phyloP scores from a whole-genome alignment of 768 basidiomycete species.

The Leccinum rimulosum region DNA sequence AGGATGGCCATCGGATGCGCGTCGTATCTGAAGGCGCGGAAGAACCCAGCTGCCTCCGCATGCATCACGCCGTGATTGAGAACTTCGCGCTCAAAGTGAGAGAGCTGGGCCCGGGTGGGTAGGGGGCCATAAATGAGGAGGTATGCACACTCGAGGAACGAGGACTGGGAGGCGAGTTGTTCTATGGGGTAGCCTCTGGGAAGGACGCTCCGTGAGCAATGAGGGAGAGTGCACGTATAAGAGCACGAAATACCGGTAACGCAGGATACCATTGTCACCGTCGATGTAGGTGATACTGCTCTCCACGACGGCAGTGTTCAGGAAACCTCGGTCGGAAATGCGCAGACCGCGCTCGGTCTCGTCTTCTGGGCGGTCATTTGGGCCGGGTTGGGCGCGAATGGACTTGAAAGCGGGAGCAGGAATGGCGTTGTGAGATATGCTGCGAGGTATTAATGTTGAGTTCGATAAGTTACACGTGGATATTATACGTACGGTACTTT shows the following conservation, averaged over 20 bases:
- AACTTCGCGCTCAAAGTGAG: slow-evolving; percentile 70
- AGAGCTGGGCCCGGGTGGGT: slow-evolving; percentile 59
- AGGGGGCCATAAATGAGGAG: slow-evolving; percentile 86
- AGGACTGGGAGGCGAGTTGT: slow-evolving; percentile 76
- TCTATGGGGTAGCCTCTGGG: slow-evolving; percentile 89
- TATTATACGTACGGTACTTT: slow-evolving; percentile 67
- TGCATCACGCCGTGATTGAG: slow-evolving; percentile 72
- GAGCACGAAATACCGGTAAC: slow-evolving; percentile 56
- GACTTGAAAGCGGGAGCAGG: slow-evolving; percentile 79
- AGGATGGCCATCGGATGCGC: slow-evolving; percentile 92
- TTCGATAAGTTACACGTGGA: slow-evolving; percentile 8
- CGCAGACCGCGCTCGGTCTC: slow-evolving; percentile 81
- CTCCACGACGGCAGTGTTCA: slow-evolving; percentile 79
- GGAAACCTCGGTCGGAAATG: slow-evolving; percentile 75
- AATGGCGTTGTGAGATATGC: slow-evolving; percentile 79
- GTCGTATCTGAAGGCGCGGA: slow-evolving; percentile 79
- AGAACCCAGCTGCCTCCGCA: slow-evolving; percentile 66
- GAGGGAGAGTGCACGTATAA: background rate
- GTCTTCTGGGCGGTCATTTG: slow-evolving; percentile 73
- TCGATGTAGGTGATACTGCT: slow-evolving; percentile 90
- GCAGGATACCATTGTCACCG: slow-evolving; percentile 80
- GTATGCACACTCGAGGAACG: slow-evolving; percentile 81
- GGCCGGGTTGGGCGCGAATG: slow-evolving; percentile 55
- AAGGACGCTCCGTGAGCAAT: background rate
- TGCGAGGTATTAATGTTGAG: slow-evolving; percentile 26